These are phyloP conservation scores for Trichoderma sp. DNA, from an alignment of 2,329 filamentous ascomycete species.

Conservation along the genomic window DNA sequence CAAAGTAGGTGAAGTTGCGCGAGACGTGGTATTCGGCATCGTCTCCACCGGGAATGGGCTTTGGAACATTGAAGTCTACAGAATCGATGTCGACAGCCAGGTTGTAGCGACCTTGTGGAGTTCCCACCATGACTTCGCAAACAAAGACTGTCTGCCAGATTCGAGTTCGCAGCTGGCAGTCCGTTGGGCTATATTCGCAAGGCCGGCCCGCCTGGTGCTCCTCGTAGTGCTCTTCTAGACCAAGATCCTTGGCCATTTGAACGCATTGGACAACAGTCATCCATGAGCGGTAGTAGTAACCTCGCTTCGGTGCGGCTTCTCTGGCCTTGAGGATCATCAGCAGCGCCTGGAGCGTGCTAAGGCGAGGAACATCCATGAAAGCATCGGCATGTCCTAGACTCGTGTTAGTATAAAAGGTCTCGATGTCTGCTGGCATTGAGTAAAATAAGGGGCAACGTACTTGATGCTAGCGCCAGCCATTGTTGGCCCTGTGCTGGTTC, in stretches of 20 bases:
- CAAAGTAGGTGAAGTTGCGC: constrained; percentile 79
- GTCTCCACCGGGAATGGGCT: constrained; percentile 64
- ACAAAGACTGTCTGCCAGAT: constrained; percentile 88
- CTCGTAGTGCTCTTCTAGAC: constrained; percentile 81
- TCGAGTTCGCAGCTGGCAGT: constrained; percentile 80
- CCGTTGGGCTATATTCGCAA: constrained; percentile 66
- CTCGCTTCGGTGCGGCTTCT: constrained; percentile 86
- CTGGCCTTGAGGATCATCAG: constrained; percentile 85
- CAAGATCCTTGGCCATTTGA: constrained; percentile 88
- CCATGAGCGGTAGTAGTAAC: constrained; percentile 97
- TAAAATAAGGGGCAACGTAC: constrained; percentile 45
- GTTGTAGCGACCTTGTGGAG: constrained; percentile 83
- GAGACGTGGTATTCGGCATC: constrained; percentile 74
- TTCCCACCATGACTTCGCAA: constrained; percentile 89
- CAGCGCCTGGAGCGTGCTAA: constrained; percentile 89
- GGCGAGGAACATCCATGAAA: constrained; percentile 85
- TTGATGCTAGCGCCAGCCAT: constrained; percentile 86
- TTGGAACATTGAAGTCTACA: constrained; percentile 69
- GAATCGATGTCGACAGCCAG: constrained; percentile 71
- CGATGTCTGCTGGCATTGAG: no score
- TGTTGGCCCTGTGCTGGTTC: constrained; percentile 82
- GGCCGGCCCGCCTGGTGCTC: constrained; percentile 69
- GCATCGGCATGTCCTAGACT: constrained; percentile 77
- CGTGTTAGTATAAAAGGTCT: background rate
- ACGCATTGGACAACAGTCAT: constrained; percentile 91